A percentile compares a stretch with the other conserved stretches of the same genome.
Evolutionary conservation across 257 asterid genomes (phyloP).

Genomic region (Solanum dulcamara): DNA sequence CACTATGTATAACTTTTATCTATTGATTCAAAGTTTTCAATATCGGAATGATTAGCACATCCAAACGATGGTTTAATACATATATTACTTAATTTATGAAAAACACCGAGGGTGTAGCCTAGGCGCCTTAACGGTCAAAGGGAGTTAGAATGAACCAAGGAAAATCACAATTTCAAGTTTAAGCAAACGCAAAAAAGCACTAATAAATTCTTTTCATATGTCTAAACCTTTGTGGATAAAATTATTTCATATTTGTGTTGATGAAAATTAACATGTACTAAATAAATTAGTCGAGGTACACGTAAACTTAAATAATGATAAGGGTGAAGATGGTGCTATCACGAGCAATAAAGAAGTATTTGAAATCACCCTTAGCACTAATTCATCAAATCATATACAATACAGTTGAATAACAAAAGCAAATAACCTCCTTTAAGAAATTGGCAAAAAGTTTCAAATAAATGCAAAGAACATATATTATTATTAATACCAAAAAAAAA

Average conservation of each 20-base stretch:
- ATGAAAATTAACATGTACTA: not conserved
- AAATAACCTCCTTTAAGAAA: not conserved
- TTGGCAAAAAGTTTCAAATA: not conserved
- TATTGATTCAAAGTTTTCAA: too few species aligned
- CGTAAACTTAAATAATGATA: not conserved
- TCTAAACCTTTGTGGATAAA: not conserved
- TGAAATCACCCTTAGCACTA: not conserved
- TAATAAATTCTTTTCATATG: not conserved
- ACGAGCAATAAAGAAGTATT: not conserved
- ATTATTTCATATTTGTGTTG: not conserved
- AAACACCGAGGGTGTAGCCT: not conserved
- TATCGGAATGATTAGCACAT: not conserved
- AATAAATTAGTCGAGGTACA: not conserved
- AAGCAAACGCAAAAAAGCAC: too few species aligned
- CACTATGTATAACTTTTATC: not conserved
- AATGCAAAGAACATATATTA: not conserved
- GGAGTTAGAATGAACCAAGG: not conserved
- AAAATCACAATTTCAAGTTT: not conserved
- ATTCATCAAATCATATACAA: not conserved
- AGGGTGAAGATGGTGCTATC: not conserved
- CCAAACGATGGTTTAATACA: not conserved
- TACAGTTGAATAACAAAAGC: not conserved
- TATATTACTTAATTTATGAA: too few species aligned
- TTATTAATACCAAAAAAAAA: not conserved
- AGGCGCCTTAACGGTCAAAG: not conserved